Percentiles rank a stretch among this genome's conserved stretches.
Evolutionary conservation across 257 asterid genomes (phyloP).

Genomic region (Plantago major): DNA sequence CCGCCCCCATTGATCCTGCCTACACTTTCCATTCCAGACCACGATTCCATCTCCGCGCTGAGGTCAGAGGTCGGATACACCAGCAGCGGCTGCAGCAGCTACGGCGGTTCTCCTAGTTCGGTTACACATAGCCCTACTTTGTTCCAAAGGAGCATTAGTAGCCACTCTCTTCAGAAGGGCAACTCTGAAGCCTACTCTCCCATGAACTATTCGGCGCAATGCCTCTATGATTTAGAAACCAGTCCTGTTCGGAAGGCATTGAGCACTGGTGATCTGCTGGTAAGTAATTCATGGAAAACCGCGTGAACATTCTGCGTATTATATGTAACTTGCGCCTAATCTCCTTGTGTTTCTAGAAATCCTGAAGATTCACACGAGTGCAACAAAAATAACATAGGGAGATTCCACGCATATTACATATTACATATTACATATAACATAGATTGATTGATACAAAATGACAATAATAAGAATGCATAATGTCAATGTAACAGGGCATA

Average conservation of each 20-base stretch:
- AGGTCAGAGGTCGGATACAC: slow-evolving; percentile 50
- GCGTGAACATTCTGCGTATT: too few species aligned
- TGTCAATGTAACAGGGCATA: slow-evolving; percentile 29
- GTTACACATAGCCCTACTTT: slow-evolving; percentile 26
- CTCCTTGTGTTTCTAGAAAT: too few species aligned
- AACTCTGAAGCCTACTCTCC: slow-evolving; percentile 41
- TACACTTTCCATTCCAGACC: slow-evolving; percentile 46
- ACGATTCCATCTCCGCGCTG: slow-evolving; percentile 41
- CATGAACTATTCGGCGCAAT: slow-evolving; percentile 38
- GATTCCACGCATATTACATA: too few species aligned
- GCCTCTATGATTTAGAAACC: slow-evolving; percentile 37
- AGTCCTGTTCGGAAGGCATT: slow-evolving; percentile 49
- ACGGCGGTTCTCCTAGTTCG: slow-evolving; percentile 55
- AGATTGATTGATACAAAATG: too few species aligned
- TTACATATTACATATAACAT: too few species aligned
- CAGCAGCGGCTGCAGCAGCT: slow-evolving; percentile 72
- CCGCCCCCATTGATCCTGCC: slow-evolving; percentile 34
- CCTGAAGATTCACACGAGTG: too few species aligned
- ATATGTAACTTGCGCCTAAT: neutral
- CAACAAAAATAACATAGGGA: too few species aligned
- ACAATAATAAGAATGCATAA: neutral
- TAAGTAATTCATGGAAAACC: slow-evolving; percentile 12
- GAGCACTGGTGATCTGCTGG: slow-evolving; percentile 72
- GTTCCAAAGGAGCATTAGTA: slow-evolving; percentile 63
- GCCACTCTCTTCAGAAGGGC: slow-evolving; percentile 47